Base-by-base conservation (phyloP, 192 early-diverging fungal genomes). In the Phycomyces blakesleeanus region DNA sequence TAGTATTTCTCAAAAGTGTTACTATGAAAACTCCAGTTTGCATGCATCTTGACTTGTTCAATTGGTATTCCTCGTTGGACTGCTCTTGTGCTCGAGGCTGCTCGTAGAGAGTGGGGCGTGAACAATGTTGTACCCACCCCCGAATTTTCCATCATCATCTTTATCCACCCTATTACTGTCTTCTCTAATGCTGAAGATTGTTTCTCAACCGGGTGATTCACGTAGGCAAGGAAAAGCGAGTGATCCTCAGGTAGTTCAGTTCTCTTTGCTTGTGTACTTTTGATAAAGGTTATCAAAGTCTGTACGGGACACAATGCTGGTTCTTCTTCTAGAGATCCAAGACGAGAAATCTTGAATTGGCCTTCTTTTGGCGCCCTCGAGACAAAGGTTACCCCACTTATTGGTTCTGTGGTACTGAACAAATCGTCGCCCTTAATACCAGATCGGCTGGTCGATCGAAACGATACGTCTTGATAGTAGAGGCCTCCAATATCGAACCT, bases 161-260 rank as follows among this genome's bases (percentile, higher is more conserved):
- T 58, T 15, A 58, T 18, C 56, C 56, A 58, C 8, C 21, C 41
- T 1, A 38, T n/a, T 9, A 58, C 29, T 40, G 56, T 58, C 9
- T 18, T 58, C 15, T 14, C 16, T 41, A 1, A 7, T 20, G 24
- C 20, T 21, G 56, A 58, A n/a, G 5, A 5, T 14, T 58, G 37
- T 0, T 24, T 9, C 21, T 15, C 14, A 2, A 20, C 0, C n/a
- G n/a, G n/a, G n/a, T n/a, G n/a, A 20, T 40, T 29, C 0, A 42
- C 9, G 34, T 58, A 58, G 8, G 56, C 34, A 7, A 58, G 22
- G 20, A 58, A 41, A 8, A 58, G n/a, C 14, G 18, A 22, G 0
- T 58, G 39, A 22, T 58, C 38, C 2, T 2, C 4, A n/a, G 18
- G 27, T 10, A 58, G 34, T 10, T n/a, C 0, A 4, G n/a, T n/a